Evolutionary conservation across 140 eudicot species (phyloP), one percentile per base, ranked within the genome.

Genomic region (Bidens hawaiensis): DNA sequence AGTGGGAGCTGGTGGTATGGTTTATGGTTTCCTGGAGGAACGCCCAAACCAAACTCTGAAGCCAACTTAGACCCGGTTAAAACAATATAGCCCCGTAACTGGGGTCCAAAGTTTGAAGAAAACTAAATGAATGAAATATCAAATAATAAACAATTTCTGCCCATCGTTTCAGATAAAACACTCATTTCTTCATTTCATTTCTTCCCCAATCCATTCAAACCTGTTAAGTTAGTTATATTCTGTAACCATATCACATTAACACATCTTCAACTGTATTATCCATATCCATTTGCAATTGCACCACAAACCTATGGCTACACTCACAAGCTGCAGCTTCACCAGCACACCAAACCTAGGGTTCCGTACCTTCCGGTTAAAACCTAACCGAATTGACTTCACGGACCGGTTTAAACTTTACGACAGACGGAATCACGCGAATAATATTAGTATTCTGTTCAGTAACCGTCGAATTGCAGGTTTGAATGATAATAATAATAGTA

Each of bases 321-420:
- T 74, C 17, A 27, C 69, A 4, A 73, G 83, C 73, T 70, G 80
- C 54, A 71, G 78, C 49, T 54, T 70, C 18, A 71, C 75, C 17
- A 69, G 78, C 23, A 54, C 81, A 27, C 54, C 67, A 23, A 75
- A 62, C 56, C 33, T 71, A 54, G 69, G 56, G 51, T 71, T 67
- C 25, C 64, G 72, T 27, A n/a, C n/a, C n/a, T n/a, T n/a, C n/a
- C n/a, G n/a, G n/a, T 47, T 27, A 15, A 67, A 46, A 71, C 78
- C 78, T 60, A 71, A 55, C 40, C 60, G 46, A 30, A 56, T 62
- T 17, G 41, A 46, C 26, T 34, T 48, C 4, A 31, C 59, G 6
- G 41, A 34, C 5, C 50, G 67, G 17, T 66, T 70, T 50, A 73
- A 42, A 56, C 31, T 62, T 3, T 33, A 38, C 49, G 60, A 62